Evolutionary conservation across 2,329 filamentous ascomycete species (phyloP), one percentile per base, ranked within the genome.

Genomic region (Dissoconium aciculare): DNA sequence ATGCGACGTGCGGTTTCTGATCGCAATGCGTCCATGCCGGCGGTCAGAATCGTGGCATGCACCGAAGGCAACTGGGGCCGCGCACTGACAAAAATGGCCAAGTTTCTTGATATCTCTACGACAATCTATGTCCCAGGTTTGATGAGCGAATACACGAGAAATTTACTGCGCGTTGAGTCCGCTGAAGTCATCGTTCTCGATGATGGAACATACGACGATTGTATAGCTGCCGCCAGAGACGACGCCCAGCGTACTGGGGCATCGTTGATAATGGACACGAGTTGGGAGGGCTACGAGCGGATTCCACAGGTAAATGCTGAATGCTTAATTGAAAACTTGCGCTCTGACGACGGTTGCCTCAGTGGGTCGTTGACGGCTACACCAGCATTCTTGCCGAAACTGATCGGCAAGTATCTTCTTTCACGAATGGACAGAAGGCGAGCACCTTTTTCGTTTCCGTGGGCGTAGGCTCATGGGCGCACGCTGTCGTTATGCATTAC

Each of bases 291-390:
- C 2, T 82, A 79, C 42, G 66, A 73, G 27, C 60, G 71, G 23
- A 67, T 83, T 4, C 77, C 79, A 0, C 51, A 60, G 53, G 69
- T 68, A 33, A 36, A 52, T 24, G 14, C 12, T 27, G 8, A 8
- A n/a, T 26, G 9, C 10, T 15, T 6, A 29, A 11, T 23, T 17
- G 4, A 3, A 10, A 11, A 28, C 5, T 15, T 11, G 14, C 19
- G 4, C 14, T 23, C 8, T 23, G 19, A 23, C n/a, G 19, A n/a
- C n/a, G 19, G n/a, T 23, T 23, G 19, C 21, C 9, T n/a, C 19
- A 69, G 52, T 84, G 76, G 72, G 77, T 85, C 13, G 75, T 83
- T 0, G 72, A 87, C 37, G 81, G 81, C 0, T 89, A 87, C 44
- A 63, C 62, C 4, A 83, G 78, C 0, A 75, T 85, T 66, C 58